Base-by-base conservation (phyloP, 257 asterid species). In the Coffea canephora region DNA sequence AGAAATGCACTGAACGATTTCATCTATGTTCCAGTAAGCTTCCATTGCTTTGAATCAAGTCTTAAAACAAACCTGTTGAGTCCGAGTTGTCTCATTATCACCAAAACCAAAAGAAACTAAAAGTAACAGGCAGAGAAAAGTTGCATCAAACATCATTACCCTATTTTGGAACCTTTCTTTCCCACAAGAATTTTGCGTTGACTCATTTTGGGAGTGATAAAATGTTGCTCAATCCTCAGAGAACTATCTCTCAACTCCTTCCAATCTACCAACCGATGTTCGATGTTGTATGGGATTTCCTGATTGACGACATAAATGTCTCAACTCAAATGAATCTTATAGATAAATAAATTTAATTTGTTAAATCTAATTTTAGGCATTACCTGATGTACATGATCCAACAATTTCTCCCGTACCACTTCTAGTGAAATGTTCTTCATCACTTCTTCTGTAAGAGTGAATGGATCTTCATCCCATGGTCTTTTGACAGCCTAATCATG, bases 381-480 rank as follows among this genome's bases (percentile, higher is more conserved):
- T 84, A 93, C 99, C 98, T 93, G 97, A 90, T 95, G 99, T 82
- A 93, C 94, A 83, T 93, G 80, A 82, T 95, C 96, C 18, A 93
- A 80, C 85, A 95, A 81, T 85, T 82, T 95, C 80, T 95, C 99
- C 78, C 97, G 86, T 69, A 93, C 99, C 66, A 95, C 85, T 85
- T 95, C 99, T 50, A 95, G 83, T 23, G 99, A 92, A 84, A 95
- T 89, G 79, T 91, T 92, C 91, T 95, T 95, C 99, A 93, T 92
- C 68, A 87, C 88, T 87, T 95, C 97, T 84, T 95, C 99, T 64
- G 92, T 93, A 94, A 92, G 88, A 79, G 86, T 80, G 57, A 90
- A 89, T 41, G 99, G 97, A 88, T 92, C 97, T 88, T 95, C 99
- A 74, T 95, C 99, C 99, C 97, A 95, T 6, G 94, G 96, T 82